A percentile compares a stretch with the other conserved stretches of the same genome.
Evolutionary conservation across 164 flowering plant genomes (phyloP).

Genomic region (Akebia trifoliata): DNA sequence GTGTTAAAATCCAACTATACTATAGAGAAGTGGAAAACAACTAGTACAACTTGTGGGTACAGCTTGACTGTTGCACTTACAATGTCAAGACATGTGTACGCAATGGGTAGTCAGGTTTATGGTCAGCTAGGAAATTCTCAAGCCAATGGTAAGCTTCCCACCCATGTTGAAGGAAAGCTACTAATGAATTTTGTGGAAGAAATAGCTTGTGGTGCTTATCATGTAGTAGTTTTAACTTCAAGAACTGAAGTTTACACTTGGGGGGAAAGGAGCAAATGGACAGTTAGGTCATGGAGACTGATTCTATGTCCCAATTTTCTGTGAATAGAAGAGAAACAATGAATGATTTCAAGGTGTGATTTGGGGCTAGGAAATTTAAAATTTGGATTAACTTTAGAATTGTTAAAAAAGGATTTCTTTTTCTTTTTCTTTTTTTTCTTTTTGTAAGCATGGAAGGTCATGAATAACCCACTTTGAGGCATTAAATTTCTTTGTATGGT

Average conservation of each 20-base stretch:
- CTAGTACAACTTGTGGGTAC: conserved; percentile 91
- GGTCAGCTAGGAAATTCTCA: conserved; percentile 93
- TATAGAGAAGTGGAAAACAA: too few species aligned
- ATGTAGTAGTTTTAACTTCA: conserved; percentile 85
- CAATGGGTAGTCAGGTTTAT: conserved; percentile 89
- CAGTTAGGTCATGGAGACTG: conserved; percentile 86
- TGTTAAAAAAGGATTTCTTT: too few species aligned
- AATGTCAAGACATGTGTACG: conserved; percentile 83
- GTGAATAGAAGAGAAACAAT: conserved; percentile 59
- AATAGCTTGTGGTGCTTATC: conserved; percentile 93
- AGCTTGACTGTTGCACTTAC: conserved; percentile 90
- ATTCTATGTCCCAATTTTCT: conserved; percentile 57
- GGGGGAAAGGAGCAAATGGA: conserved; percentile 98
- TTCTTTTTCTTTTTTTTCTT: too few species aligned
- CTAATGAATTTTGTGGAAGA: conserved; percentile 80
- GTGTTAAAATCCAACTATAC: too few species aligned
- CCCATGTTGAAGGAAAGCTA: conserved; percentile 82
- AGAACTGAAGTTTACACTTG: conserved; percentile 93
- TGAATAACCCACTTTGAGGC: too few species aligned
- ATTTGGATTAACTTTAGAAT: too few species aligned
- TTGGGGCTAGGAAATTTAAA: too few species aligned
- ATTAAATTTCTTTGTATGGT: too few species aligned
- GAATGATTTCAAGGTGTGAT: too few species aligned
- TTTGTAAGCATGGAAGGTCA: too few species aligned
- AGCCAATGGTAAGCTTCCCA: conserved; percentile 81